Evolutionary conservation across 2,329 filamentous ascomycete genomes (phyloP), one percentile per base, ranked within the genome.

Genomic region (Alternaria sp.): DNA sequence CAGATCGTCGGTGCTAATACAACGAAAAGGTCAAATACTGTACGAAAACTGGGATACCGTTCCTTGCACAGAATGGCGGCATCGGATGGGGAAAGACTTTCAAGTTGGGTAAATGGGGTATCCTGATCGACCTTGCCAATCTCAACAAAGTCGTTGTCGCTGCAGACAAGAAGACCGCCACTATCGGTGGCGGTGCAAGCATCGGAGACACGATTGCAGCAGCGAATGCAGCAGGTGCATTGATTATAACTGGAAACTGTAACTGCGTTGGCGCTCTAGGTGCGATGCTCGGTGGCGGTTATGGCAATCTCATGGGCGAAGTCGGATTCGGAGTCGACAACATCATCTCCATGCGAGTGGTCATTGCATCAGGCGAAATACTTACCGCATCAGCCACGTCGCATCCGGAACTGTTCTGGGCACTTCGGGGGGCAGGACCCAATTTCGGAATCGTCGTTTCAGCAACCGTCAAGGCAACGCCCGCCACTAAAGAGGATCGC

Each of bases 261-360:
- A 76, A 78, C 40, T 77, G 74, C 40, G 72, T 78, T 23, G 75
- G 75, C 12, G 65, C 66, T 19, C 44, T 77, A 9, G 73, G 75
- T 28, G 76, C 75, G 23, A 56, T 70, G 21, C 69, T 78, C 5
- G 86, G 86, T 5, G 87, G 86, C 40, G 87, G 87, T 2, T 87
- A 86, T 67, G 87, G 88, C 5, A 83, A 85, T 76, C 76, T 89
- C 26, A 84, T 83, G 51, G 84, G 85, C 2, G 76, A 80, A 25
- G 77, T 86, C 52, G 89, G 88, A 0, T 81, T 89, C 13, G 81
- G 81, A 1, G 83, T 86, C 49, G 86, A 87, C 72, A 84, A 83
- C 63, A 75, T 87, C 36, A 63, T 73, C 36, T 77, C 74, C 0
- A 32, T 72, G 19, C 69, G 69, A 5, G 68, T 77, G 6, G 69